Evolutionary conservation across 2,329 filamentous ascomycete genomes (phyloP), one percentile per base, ranked within the genome.

Genomic region (Botrytis squamosa): DNA sequence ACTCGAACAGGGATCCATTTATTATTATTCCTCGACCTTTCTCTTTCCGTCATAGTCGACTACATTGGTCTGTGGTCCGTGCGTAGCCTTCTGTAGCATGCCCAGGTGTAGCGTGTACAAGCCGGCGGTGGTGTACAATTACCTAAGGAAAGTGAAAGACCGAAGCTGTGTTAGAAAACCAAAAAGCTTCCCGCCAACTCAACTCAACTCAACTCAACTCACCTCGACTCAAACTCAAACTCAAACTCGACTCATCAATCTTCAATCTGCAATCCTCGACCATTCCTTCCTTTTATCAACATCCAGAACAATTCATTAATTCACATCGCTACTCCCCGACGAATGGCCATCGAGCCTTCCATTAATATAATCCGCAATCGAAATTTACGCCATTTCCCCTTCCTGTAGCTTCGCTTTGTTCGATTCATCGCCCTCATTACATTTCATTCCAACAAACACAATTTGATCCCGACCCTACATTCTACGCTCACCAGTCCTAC

Each of bases 351-450:
- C 65, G 75, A 74, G 64, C 73, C 60, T 73, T 74, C 72, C 73
- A 64, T 73, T 66, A 71, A 73, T 67, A 52, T 57, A 52, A 64
- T 40, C 29, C 42, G 59, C 65, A 20, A 14, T n/a, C 25, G 18
- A 64, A 42, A 52, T 40, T 64, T 18, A 68, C 67, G 63, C 49
- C 44, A 38, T 70, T 69, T 55, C 71, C 49, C 65, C 49, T 65
- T 59, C 49, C 59, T 40, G 29, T 63, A 49, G 63, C 64, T 59
- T 75, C 75, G 77, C 75, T 76, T 77, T 76, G 75, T 77, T 73
- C 74, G 73, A 76, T 76, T 76, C 73, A 67, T 72, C 68, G 67
- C 78, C 78, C 74, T 68, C 76, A 77, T 78, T 77, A 72, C 76
- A 76, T 57, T 29, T 20, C 42, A 44, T 29, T 33, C 73, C 75